These are phyloP conservation scores for Solanum neorickii DNA, from an alignment of 257 asterid genomes.

Conservation along the genomic window DNA sequence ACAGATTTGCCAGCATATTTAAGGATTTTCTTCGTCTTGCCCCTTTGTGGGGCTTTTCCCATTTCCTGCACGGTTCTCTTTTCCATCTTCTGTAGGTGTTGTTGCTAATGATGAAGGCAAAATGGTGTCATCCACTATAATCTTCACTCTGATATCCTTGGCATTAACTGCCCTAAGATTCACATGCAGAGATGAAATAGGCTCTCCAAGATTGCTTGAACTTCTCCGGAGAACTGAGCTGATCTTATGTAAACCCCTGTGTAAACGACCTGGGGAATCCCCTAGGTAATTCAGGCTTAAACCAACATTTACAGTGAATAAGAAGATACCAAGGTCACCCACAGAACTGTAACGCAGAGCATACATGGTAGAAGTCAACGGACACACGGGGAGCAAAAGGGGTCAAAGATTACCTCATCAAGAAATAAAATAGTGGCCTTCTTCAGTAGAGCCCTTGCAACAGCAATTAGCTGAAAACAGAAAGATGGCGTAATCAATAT, in stretches of 20 bases:
- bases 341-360: background rate
- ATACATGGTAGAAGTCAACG: background rate
- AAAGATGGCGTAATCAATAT: background rate
- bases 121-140: conserved; percentile 34
- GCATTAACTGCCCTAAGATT: conserved; percentile 33
- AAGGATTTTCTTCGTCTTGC: conserved; percentile 49
- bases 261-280: conserved; percentile 27
- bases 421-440: conserved; percentile 82
- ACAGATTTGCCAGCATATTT: conserved; percentile 59
- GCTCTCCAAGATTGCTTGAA: conserved; percentile 19
- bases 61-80: conserved; percentile 27
- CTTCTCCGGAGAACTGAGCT: conserved; percentile 44
- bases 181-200: conserved; percentile 31
- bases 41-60: conserved; percentile 20
- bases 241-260: conserved; percentile 49
- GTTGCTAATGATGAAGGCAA: conserved; percentile 15
- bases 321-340: background rate
- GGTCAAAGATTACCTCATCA: conserved; percentile 57
- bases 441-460: conserved; percentile 96
- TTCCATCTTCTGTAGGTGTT: conserved; percentile 22
- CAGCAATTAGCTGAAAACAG: conserved; percentile 70
- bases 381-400: background rate
- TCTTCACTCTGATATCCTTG: conserved; percentile 41
- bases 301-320: background rate
- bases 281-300: background rate